These are phyloP conservation scores for Myriosclerotinia scirpicola DNA, from an alignment of 2,329 filamentous ascomycete species.

Conservation along the genomic window DNA sequence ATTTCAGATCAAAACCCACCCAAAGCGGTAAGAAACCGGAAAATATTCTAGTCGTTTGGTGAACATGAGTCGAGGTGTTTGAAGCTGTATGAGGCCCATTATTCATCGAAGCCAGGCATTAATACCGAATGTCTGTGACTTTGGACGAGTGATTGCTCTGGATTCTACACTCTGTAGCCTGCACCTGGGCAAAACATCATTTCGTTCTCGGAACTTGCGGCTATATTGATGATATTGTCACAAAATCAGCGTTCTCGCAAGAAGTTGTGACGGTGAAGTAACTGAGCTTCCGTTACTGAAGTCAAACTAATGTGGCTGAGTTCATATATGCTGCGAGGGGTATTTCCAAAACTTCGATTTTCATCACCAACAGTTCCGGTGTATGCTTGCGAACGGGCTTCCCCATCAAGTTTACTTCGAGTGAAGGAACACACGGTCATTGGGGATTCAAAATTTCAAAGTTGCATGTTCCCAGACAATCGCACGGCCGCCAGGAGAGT, in stretches of 20 bases:
- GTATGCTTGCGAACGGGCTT: conserved; percentile 12
- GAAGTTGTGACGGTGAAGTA: conserved; percentile 8
- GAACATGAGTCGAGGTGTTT: conserved; percentile 6
- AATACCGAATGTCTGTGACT: background rate
- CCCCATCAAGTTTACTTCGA: background rate
- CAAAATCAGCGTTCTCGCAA: background rate
- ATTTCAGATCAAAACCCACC: background rate
- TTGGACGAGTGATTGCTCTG: background rate
- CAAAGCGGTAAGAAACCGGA: background rate
- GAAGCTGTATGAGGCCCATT: background rate
- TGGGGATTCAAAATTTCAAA: conserved; percentile 11
- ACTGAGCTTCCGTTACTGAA: background rate
- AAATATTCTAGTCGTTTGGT: background rate
- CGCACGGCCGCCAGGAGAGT: conserved; percentile 14
- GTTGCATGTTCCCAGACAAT: conserved; percentile 10
- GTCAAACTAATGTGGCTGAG: conserved; percentile 13
- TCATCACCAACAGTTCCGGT: conserved; percentile 10
- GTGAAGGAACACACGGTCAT: conserved; percentile 3
- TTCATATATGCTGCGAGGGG: conserved; percentile 8
- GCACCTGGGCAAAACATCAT: background rate
- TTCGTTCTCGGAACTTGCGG: background rate
- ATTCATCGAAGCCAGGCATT: background rate
- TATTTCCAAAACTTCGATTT: conserved; percentile 13
- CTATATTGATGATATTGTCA: conserved; percentile 9
- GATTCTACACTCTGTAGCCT: too few species aligned